Conservation (phyloP, 176 grass and related monocot species). For the Chloris gayana region DNA sequence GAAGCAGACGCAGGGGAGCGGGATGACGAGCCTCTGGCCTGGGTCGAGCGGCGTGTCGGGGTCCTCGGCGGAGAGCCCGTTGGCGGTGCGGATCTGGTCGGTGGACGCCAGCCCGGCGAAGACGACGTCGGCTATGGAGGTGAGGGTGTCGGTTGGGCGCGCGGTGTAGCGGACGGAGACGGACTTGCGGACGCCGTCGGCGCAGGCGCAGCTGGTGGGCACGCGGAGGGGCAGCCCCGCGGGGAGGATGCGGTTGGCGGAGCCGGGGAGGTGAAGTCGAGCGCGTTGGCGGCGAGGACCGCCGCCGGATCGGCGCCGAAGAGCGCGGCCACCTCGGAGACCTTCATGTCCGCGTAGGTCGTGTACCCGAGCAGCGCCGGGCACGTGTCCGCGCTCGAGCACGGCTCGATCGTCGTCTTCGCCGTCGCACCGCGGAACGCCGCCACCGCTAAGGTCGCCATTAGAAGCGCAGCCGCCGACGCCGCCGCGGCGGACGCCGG, state of each 20-base stretch:
- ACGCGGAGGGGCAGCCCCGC: constrained; percentile 67
- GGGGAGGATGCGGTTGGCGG: constrained; percentile 67
- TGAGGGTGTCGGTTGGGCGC: constrained; percentile 67
- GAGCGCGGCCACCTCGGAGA: constrained; percentile 73
- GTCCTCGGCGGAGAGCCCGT: constrained; percentile 56
- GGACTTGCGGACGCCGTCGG: constrained; percentile 76
- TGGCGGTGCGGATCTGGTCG: constrained; percentile 86
- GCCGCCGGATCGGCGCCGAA: constrained; percentile 58
- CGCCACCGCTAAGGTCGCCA: constrained; percentile 19
- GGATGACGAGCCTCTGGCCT: constrained; percentile 53
- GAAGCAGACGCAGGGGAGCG: constrained; percentile 80
- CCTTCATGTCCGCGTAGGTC: constrained; percentile 87
- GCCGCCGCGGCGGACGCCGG: neutral
- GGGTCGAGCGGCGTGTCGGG: constrained; percentile 56
- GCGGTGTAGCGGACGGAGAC: constrained; percentile 62
- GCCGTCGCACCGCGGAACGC: constrained; percentile 11
- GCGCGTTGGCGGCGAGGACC: constrained; percentile 59
- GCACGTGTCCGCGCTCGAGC: constrained; percentile 67
- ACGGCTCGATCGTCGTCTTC: constrained; percentile 92
- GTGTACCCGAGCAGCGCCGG: constrained; percentile 75
- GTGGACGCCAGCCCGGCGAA: constrained; percentile 69
- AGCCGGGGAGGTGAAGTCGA: constrained; percentile 62
- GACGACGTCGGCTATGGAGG: constrained; percentile 57
- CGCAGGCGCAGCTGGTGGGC: constrained; percentile 69
- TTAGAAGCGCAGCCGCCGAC: constrained; percentile 1